A percentile compares a stretch with the other conserved stretches of the same genome.
phyloP scores from a whole-genome alignment of 441 rosid genomes.

The Euphorbia schlechtendalii region DNA sequence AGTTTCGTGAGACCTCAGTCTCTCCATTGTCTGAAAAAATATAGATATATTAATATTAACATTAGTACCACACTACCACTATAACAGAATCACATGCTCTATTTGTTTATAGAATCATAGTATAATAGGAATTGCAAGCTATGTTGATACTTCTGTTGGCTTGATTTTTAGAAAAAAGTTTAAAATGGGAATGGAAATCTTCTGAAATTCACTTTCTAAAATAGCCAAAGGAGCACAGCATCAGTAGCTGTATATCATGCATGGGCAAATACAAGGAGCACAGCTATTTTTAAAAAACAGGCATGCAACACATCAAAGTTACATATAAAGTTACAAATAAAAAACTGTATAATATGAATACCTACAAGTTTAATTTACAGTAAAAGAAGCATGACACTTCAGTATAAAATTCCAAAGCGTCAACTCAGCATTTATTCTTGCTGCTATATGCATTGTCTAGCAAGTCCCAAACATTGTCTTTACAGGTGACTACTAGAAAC shows the following conservation, averaged over 20 bases:
- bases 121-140: background rate
- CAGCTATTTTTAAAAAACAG: background rate
- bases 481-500: no score
- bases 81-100: background rate
- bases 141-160: background rate
- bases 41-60: background rate
- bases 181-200: background rate
- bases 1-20: slow-evolving; percentile 75
- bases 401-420: background rate
- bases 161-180: no score
- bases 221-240: background rate
- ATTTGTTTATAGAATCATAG: background rate
- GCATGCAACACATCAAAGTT: background rate
- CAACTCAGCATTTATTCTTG: background rate
- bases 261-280: background rate
- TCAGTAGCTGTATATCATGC: background rate
- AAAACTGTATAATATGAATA: background rate
- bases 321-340: background rate
- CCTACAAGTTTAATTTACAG: background rate
- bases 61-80: no score
- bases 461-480: no score
- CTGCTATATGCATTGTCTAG: no score
- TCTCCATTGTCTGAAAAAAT: slow-evolving; percentile 82
- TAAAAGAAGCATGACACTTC: background rate
- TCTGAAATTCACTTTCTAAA: background rate